Evolutionary conservation across 495 filamentous ascomycete species (phyloP), one percentile per base, ranked within the genome.

Genomic region (Neurospora sp.): DNA sequence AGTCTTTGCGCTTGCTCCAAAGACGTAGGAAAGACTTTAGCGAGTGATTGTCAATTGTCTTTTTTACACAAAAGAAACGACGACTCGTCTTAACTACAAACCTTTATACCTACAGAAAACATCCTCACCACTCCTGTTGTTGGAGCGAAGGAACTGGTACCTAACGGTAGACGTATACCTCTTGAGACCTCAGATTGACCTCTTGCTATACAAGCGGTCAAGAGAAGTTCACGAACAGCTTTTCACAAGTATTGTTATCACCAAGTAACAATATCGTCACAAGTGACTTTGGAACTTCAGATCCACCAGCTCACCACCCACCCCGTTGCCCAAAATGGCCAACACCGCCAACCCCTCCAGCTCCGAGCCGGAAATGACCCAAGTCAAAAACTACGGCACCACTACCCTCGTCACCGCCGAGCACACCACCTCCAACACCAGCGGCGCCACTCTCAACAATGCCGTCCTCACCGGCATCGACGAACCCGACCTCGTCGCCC

Each of bases 1-100:
- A 85, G 86, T 87, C 86, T 88, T 88, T 88, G 86, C 86, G 86
- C 85, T 87, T 85, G 83, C 82, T 85, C 70, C 74, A 78, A 70
- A 79, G 84, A 79, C 78, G 79, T 78, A 75, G 85, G 85, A 88
- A 88, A 88, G 86, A 87, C 86, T 87, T 84, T 76, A 69, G 66
- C 40, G 31, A 71, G 73, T 48, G 68, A 46, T 75, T 59, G 69
- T 59, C 70, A 35, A 68, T 69, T 72, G 68, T 16, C 41, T 39
- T 40, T 27, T 72, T 48, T 39, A 39, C 40, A 44, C n/a, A 40
- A 41, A 71, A 73, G 69, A 75, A 70, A 53, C 35, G 70, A 71
- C 39, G 20, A 48, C 40, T 69, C 11, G 59, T 73, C 74, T 38
- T 68, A 39, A 66, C 39, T 76, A 38, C 48, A 48, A 40, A 10